Conservation (phyloP, 208 protist species). For the Herpetomonas tarakana region DNA sequence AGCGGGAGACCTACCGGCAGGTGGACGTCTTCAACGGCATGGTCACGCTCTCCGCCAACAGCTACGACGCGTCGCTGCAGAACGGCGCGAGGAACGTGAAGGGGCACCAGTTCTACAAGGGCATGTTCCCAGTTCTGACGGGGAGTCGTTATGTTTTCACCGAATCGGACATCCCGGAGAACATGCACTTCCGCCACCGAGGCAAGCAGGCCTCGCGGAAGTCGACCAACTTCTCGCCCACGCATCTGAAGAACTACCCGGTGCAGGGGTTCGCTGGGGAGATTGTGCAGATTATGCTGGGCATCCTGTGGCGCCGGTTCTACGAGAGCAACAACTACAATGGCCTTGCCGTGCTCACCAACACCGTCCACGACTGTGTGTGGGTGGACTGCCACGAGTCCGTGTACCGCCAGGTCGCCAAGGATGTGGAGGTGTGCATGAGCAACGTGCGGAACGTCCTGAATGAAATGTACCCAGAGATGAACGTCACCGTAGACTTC, state of each 20-base stretch:
- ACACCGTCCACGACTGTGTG: slow-evolving; percentile 94
- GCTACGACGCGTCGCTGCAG: slow-evolving; percentile 84
- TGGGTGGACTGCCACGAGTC: slow-evolving; percentile 91
- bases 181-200: slow-evolving; percentile 38
- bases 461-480: slow-evolving; percentile 82
- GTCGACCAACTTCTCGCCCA: slow-evolving; percentile 90
- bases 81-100: slow-evolving; percentile 81
- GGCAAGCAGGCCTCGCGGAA: slow-evolving; percentile 50
- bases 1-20: slow-evolving; percentile 82
- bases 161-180: slow-evolving; percentile 81
- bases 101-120: slow-evolving; percentile 90
- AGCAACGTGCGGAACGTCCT: slow-evolving; percentile 74
- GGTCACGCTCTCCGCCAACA: slow-evolving; percentile 88
- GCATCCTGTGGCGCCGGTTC: slow-evolving; percentile 90
- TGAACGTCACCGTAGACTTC: slow-evolving; percentile 84
- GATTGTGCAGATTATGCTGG: slow-evolving; percentile 92
- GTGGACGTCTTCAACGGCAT: slow-evolving; percentile 91
- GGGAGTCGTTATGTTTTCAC: slow-evolving; percentile 91
- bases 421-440: slow-evolving; percentile 87
- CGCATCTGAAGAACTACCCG: slow-evolving; percentile 93
- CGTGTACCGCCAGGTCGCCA: slow-evolving; percentile 70
- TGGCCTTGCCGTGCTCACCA: slow-evolving; percentile 86
- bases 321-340: slow-evolving; percentile 83
- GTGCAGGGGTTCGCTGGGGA: slow-evolving; percentile 93
- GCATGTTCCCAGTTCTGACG: slow-evolving; percentile 90